Percentiles rank a stretch among this genome's conserved stretches.
phyloP scores from a whole-genome alignment of 2,329 filamentous ascomycete genomes.

The Neoascochyta sp. region DNA sequence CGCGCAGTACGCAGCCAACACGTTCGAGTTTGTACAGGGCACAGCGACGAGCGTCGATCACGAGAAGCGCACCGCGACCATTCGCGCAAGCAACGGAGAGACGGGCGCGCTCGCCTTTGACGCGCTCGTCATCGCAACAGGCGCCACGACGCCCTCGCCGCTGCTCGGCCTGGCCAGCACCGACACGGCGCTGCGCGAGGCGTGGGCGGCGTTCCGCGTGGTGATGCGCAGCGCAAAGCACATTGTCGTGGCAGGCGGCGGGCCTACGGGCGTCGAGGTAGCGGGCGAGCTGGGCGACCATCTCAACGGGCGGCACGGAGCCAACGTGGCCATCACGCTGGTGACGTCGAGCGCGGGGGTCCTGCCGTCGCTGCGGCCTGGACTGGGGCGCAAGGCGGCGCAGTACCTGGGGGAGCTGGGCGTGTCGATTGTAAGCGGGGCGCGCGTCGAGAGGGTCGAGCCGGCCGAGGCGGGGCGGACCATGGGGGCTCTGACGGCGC shows the following conservation, averaged over 20 bases:
- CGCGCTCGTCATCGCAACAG: slow-evolving; percentile 38
- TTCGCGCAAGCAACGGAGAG: slow-evolving; percentile 20
- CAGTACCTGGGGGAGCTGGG: slow-evolving; percentile 42
- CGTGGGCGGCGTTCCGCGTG: slow-evolving; percentile 37
- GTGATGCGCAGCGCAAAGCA: slow-evolving; percentile 29
- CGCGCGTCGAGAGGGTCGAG: slow-evolving; percentile 36
- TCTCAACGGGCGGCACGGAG: slow-evolving; percentile 47
- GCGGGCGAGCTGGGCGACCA: slow-evolving; percentile 47
- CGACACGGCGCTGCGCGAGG: slow-evolving; percentile 25
- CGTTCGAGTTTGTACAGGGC: slow-evolving; percentile 41
- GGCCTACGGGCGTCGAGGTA: slow-evolving; percentile 36
- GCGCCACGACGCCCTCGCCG: slow-evolving; percentile 34
- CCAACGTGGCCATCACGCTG: slow-evolving; percentile 38
- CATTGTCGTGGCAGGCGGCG: slow-evolving; percentile 39
- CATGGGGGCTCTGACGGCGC: slow-evolving; percentile 29
- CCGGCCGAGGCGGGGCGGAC: too few species aligned
- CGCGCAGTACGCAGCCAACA: slow-evolving; percentile 28
- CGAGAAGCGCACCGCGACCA: slow-evolving; percentile 29
- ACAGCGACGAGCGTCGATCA: slow-evolving; percentile 30
- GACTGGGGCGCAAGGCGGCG: slow-evolving; percentile 29
- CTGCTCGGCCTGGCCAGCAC: slow-evolving; percentile 38
- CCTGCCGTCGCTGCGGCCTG: slow-evolving; percentile 26
- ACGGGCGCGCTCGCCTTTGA: slow-evolving; percentile 30
- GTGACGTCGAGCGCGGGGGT: slow-evolving; percentile 29
- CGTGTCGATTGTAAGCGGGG: slow-evolving; percentile 47